These are phyloP conservation scores for Striga hermonthica DNA, from an alignment of 305 asterid species.

Conservation along the genomic window DNA sequence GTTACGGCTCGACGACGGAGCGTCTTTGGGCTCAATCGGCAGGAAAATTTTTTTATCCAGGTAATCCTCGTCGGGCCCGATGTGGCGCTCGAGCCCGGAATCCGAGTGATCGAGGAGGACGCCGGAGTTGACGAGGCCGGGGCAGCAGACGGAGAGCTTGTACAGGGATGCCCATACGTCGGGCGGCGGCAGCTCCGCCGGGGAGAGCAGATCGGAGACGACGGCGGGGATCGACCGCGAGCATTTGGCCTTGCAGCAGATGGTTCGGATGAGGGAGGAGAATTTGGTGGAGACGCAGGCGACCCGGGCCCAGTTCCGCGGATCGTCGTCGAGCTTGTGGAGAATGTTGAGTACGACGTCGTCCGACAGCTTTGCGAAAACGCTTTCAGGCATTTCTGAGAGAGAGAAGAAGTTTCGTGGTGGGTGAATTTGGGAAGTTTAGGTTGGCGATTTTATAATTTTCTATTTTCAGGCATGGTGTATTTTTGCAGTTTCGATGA, in stretches of 20 bases:
- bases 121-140: slow-evolving; percentile 79
- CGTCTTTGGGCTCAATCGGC: slow-evolving; percentile 23
- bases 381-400: slow-evolving; percentile 41
- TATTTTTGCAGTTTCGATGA: no score
- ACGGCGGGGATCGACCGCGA: slow-evolving; percentile 63
- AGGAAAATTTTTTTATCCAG: slow-evolving; percentile 20
- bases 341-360: slow-evolving; percentile 75
- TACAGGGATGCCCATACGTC: slow-evolving; percentile 75
- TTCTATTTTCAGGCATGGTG: no score
- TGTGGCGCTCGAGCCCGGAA: slow-evolving; percentile 86
- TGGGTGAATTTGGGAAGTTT: no score
- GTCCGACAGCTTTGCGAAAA: slow-evolving; percentile 71
- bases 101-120: slow-evolving; percentile 84
- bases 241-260: slow-evolving; percentile 71
- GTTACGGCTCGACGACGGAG: slow-evolving; percentile 39
- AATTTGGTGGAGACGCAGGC: slow-evolving; percentile 82
- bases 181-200: slow-evolving; percentile 29
- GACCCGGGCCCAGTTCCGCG: slow-evolving; percentile 79
- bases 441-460: no score
- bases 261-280: slow-evolving; percentile 50
- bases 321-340: slow-evolving; percentile 77
- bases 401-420: no score
- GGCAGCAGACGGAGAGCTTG: slow-evolving; percentile 90
- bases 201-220: slow-evolving; percentile 61
- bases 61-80: slow-evolving; percentile 71